Percentiles rank a stretch among this genome's conserved stretches.
Conservation (phyloP, 1,284 basidiomycete genomes). For the Singerocomus rubriflavus region DNA sequence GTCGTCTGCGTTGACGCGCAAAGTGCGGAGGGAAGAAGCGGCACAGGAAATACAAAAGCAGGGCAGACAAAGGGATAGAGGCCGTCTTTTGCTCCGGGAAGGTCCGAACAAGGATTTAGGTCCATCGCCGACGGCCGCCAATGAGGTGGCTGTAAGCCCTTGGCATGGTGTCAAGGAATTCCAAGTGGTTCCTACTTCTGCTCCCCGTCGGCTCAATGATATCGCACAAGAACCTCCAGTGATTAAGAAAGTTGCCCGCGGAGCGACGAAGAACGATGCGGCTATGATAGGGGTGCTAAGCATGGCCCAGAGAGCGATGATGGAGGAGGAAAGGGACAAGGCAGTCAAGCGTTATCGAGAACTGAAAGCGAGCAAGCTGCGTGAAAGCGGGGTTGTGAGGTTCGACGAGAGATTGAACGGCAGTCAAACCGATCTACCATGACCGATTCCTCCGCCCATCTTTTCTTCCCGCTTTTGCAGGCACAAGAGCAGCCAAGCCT, state of each 20-base stretch:
- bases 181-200: conserved; percentile 46
- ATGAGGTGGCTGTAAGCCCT: conserved; percentile 26
- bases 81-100: conserved; percentile 11
- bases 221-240: conserved; percentile 64
- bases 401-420: conserved; percentile 7
- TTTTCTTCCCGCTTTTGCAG: no score
- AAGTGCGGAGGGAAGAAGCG: conserved; percentile 41
- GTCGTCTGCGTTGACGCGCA: conserved; percentile 51
- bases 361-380: conserved; percentile 49
- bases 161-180: conserved; percentile 50
- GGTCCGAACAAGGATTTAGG: conserved; percentile 17
- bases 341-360: conserved; percentile 65
- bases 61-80: conserved; percentile 18
- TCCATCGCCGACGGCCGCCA: conserved; percentile 11
- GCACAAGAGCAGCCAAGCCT: not conserved
- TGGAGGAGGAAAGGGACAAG: conserved; percentile 70
- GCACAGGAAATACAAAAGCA: conserved; percentile 24
- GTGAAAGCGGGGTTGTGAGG: conserved; percentile 12
- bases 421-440: conserved; percentile 8
- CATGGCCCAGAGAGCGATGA: conserved; percentile 71
- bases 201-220: conserved; percentile 66
- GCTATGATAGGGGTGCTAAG: conserved; percentile 49
- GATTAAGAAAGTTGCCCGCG: conserved; percentile 43
- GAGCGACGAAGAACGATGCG: conserved; percentile 31
- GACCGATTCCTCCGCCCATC: conserved; percentile 5